Percentiles rank a stretch among this genome's conserved stretches.
Conservation (phyloP, 1,284 basidiomycete genomes). For the Papiliotrema nemorosa region DNA sequence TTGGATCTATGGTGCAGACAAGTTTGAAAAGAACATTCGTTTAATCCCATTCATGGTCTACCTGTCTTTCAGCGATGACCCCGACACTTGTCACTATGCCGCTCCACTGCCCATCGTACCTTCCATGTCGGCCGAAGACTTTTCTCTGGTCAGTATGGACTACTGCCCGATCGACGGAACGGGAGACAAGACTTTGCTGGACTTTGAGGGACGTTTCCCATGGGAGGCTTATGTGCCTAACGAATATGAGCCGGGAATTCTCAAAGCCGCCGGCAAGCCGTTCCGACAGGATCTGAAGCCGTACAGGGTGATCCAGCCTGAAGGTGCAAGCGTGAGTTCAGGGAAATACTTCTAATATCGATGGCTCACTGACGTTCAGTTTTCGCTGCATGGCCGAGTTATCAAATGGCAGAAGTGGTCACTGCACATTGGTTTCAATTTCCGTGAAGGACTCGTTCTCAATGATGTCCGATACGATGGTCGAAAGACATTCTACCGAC, state of each 20-base stretch:
- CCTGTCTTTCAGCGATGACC: conserved; percentile 2
- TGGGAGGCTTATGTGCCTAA: conserved; percentile 33
- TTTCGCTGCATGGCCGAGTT: conserved; percentile 73
- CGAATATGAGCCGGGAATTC: conserved; percentile 41
- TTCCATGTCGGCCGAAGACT: conserved; percentile 18
- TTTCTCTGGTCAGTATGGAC: conserved; percentile 23
- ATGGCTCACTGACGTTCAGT: conserved; percentile 37
- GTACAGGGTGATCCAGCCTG: conserved; percentile 78
- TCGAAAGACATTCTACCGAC: conserved; percentile 45
- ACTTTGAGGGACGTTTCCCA: conserved; percentile 30
- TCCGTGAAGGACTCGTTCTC: conserved; percentile 46
- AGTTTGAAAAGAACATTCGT: background rate
- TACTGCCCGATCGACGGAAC: conserved; percentile 34
- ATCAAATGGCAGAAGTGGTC: conserved; percentile 43
- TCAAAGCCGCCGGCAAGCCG: conserved; percentile 28
- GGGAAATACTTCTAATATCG: too few species aligned
- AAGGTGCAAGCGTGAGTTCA: conserved; percentile 67
- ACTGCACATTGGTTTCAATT: conserved; percentile 19
- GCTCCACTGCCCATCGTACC: conserved; percentile 46
- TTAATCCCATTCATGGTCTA: conserved; percentile 5
- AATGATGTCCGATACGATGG: conserved; percentile 44
- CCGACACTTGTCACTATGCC: conserved; percentile 42
- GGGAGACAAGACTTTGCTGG: conserved; percentile 29
- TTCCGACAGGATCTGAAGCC: conserved; percentile 72
- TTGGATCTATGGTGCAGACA: conserved; percentile 21